phyloP scores from a whole-genome alignment of 2,329 filamentous ascomycete genomes.

The Phaeosphaeriaceae sp. region DNA sequence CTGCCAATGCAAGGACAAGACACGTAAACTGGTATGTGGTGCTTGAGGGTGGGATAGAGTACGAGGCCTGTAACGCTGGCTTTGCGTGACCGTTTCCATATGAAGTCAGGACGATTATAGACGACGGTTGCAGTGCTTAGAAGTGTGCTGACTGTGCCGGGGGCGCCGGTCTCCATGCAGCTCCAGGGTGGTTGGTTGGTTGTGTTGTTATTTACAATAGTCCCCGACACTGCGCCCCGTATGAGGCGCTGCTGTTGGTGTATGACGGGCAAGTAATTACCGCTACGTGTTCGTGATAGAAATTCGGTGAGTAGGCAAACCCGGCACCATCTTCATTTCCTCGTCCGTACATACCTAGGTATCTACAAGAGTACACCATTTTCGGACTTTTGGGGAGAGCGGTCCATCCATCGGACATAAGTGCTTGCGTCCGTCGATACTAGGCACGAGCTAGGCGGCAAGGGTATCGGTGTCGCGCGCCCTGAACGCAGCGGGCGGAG shows the following conservation, averaged over 20 bases:
- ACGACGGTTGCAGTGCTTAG: constrained; percentile 7
- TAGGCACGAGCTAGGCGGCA: background rate
- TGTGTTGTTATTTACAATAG: no score
- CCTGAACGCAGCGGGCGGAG: background rate
- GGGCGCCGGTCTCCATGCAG: background rate
- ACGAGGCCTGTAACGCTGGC: background rate
- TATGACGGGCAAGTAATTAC: background rate
- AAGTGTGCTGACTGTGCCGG: constrained; percentile 13
- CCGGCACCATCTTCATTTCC: no score
- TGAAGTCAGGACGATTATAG: background rate
- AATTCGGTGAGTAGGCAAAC: no score
- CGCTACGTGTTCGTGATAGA: background rate
- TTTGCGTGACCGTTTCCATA: background rate
- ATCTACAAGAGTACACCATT: no score
- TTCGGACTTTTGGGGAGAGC: background rate
- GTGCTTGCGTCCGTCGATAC: no score
- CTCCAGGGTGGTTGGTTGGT: no score
- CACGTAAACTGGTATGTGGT: background rate
- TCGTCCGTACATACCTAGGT: no score
- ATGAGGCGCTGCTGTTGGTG: background rate
- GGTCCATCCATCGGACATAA: background rate
- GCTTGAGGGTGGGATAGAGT: background rate
- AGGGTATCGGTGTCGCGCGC: constrained; percentile 1
- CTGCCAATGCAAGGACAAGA: background rate
- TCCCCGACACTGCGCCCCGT: background rate